Evolutionary conservation across 495 filamentous ascomycete genomes (phyloP), one percentile per base, ranked within the genome.

Genomic region (Talaromyces borbonicus): DNA sequence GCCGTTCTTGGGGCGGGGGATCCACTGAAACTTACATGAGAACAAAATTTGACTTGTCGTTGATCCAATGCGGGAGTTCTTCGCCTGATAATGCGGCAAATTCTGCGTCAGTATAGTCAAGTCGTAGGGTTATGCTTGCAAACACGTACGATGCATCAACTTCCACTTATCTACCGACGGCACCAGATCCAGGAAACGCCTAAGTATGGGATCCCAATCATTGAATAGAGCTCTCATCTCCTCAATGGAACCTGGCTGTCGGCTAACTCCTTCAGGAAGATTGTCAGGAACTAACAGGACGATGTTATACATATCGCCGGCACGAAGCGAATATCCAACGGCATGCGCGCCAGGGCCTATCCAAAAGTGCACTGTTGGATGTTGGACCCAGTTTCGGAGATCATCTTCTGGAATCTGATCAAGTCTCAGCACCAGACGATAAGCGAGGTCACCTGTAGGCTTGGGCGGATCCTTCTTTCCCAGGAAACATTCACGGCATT

Each of bases 281-380:
- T 81, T 75, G 53, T 88, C 84, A 1, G 84, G 84, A 15, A 80
- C 77, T 9, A 86, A 52, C 2, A 87, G 58, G 0, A 85, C 83
- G 46, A 87, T 73, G 50, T 87, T 87, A 48, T 78, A 79, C 59
- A 82, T 65, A 20, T 71, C 54, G 0, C 81, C 80, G 1, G 72
- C 74, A 5, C 74, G 65, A 3, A 87, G 48, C 2, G 73, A 71
- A 52, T 85, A 86, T 11, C 72, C 77, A 1, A 85, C 81, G 3
- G 68, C 79, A 58, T 85, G 80, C 7, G 73, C 65, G 11, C 69
- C 66, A 0, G 81, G 80, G 0, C 84, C 83, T 18, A 83, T 57
- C 81, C 82, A 86, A 51, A 81, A 75, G 42, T 79, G 63, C 12
- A 80, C 74, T 4, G 59, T 62, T 3, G 74, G 66, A 6, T 68